A percentile compares a stretch with the other conserved stretches of the same genome.
Evolutionary conservation across 75 land plant genomes (phyloP).

Genomic region (Selaginella moellendorffii): DNA sequence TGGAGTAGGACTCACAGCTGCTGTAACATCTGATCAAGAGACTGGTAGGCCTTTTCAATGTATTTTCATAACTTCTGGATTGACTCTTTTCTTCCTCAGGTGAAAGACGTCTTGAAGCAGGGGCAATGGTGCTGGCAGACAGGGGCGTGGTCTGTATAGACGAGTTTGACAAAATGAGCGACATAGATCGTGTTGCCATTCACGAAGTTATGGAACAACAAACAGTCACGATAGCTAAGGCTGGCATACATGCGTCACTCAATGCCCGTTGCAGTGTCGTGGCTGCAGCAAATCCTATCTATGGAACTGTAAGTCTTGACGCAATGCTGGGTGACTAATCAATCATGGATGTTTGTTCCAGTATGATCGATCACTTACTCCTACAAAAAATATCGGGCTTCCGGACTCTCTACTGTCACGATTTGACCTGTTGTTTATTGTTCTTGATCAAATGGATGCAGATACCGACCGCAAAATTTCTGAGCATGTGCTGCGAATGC

Average conservation of each 20-base stretch:
- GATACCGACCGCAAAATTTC: slow-evolving; percentile 79
- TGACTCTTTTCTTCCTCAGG: too few species aligned
- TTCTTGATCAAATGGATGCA: slow-evolving; percentile 99
- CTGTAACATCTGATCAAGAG: slow-evolving; percentile 5
- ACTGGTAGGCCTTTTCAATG: background rate
- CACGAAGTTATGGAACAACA: slow-evolving; percentile 10
- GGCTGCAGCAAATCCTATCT: slow-evolving; percentile 7
- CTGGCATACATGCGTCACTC: slow-evolving; percentile 6
- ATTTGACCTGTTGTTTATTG: slow-evolving; percentile 95
- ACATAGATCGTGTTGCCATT: background rate
- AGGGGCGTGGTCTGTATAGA: slow-evolving; percentile 2
- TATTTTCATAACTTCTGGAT: background rate
- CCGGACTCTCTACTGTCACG: slow-evolving; percentile 97
- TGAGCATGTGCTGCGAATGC: slow-evolving; percentile 87
- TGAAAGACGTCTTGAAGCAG: slow-evolving; percentile 5
- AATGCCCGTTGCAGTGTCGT: slow-evolving; percentile 12
- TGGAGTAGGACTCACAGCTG: slow-evolving; percentile 4
- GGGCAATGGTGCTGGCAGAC: slow-evolving; percentile 9
- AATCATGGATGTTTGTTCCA: slow-evolving; percentile 19
- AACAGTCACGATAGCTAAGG: slow-evolving; percentile 1
- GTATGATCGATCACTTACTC: slow-evolving; percentile 97
- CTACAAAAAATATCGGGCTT: slow-evolving; percentile 97
- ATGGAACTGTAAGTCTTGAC: background rate
- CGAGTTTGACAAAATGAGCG: slow-evolving; percentile 8
- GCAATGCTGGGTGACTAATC: background rate